Conservation (phyloP, 352 stramenopile species). For the Phytophthora tubulina region DNA sequence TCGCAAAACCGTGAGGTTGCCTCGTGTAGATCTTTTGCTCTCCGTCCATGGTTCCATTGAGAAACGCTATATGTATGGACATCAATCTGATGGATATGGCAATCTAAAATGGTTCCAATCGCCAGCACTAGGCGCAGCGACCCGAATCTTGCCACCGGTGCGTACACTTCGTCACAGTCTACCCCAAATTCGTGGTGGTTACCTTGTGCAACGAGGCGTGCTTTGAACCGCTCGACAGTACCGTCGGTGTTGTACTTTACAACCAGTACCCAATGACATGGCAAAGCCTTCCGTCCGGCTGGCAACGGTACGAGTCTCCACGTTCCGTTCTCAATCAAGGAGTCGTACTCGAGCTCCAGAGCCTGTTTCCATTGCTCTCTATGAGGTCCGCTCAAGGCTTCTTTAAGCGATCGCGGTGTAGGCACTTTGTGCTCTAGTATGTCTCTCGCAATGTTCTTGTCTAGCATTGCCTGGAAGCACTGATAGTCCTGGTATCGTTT, state of each 20-base stretch:
- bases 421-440: constrained; percentile 14
- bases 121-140: constrained; percentile 7
- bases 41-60: constrained; percentile 25
- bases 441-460: constrained; percentile 6
- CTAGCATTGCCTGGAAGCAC: constrained; percentile 14
- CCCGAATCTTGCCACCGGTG: constrained; percentile 7
- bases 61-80: constrained; percentile 20
- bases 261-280: constrained; percentile 18
- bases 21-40: constrained; percentile 23
- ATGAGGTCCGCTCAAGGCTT: constrained; percentile 14
- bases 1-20: too few species aligned
- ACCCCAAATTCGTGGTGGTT: too few species aligned
- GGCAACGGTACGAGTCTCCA: constrained; percentile 3
- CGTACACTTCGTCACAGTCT: too few species aligned
- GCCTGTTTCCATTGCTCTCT: constrained; percentile 11
- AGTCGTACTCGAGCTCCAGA: constrained; percentile 19
- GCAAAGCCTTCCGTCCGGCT: constrained; percentile 12
- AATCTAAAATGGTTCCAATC: constrained; percentile 17
- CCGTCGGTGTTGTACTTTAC: constrained; percentile 25
- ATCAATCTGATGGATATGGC: constrained; percentile 27
- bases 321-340: constrained; percentile 13
- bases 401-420: constrained; percentile 10
- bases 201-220: too few species aligned
- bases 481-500: constrained; percentile 11
- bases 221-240: too few species aligned